Base-by-base conservation (phyloP, 2,329 filamentous ascomycete genomes). In the Gnomoniopsis smithogilvyi region DNA sequence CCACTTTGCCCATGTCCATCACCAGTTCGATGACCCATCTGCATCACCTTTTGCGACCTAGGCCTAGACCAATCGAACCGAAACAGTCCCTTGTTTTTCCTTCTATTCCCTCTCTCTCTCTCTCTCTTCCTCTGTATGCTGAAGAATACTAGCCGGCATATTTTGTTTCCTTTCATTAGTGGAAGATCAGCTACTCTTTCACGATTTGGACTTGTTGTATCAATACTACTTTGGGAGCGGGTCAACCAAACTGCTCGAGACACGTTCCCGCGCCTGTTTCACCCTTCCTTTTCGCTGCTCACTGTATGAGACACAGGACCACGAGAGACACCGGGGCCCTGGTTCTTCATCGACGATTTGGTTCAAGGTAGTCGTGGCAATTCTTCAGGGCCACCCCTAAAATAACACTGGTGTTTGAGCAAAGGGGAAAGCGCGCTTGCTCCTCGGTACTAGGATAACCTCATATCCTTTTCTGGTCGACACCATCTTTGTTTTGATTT, bases 301-400 rank as follows among this genome's bases (percentile, higher is more conserved):
- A 21, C 33, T 49, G 53, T 48, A 43, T 55, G 45, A 55, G 53
- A 55, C 45, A 49, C 51, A 53, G 36, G 38, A 46, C 43, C 45
- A 55, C 53, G 46, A 56, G 46, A 22, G 26, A 21, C 22, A 17
- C 54, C 36, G 12, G 33, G 19, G 12, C 34, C 17, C 17, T 4
- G 17, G 4, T 43, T 46, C 21, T 26, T n/a, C 15, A 30, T 55
- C 34, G 21, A 36, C 12, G 19, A 36, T 14, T 38, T 33, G 52
- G 10, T 22, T 17, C 21, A 26, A 4, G 43, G 11, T n/a, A 7
- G 10, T 46, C 43, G 43, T 46, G 43, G 43, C 43, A 15, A 46
- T 43, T 43, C 26, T 30, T 30, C 36, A 38, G 17, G 36, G 17
- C 36, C 11, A 38, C 12, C 11, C 17, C 36, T n/a, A 38, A 14